These are phyloP conservation scores for Leccinum aurantiacum DNA, from an alignment of 768 basidiomycete species.

Conservation along the genomic window DNA sequence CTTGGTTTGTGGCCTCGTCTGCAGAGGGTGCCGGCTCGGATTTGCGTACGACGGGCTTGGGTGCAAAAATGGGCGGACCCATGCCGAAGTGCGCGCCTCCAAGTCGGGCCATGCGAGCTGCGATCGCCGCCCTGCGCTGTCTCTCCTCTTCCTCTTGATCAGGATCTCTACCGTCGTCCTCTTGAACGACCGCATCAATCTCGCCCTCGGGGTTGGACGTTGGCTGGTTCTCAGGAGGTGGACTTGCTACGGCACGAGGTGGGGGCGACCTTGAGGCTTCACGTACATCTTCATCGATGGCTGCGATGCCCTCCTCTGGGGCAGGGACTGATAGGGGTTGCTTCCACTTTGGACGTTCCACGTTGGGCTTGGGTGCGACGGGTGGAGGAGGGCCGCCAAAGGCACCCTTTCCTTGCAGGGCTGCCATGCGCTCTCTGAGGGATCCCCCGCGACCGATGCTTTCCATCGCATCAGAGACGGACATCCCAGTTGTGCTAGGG, in stretches of 20 bases:
- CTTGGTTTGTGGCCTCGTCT: conserved; percentile 24
- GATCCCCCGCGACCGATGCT: conserved; percentile 79
- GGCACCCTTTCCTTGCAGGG: conserved; percentile 79
- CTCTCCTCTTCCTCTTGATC: conserved; percentile 69
- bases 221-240: conserved; percentile 15
- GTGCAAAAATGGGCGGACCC: conserved; percentile 70
- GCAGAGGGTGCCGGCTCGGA: conserved; percentile 18
- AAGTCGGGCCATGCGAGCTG: conserved; percentile 89
- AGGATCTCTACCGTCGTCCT: conserved; percentile 26
- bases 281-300: conserved; percentile 20
- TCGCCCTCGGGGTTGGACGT: conserved; percentile 32
- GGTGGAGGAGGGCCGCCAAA: conserved; percentile 60
- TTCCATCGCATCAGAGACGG: conserved; percentile 83
- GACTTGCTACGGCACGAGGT: conserved; percentile 20
- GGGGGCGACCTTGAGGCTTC: conserved; percentile 38
- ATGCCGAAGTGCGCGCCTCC: conserved; percentile 85
- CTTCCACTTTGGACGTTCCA: conserved; percentile 85
- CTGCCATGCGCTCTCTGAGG: conserved; percentile 94
- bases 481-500: conserved; percentile 51
- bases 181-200: conserved; percentile 26
- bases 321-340: conserved; percentile 59
- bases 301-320: conserved; percentile 33
- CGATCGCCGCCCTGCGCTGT: conserved; percentile 81
- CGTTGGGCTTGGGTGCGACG: conserved; percentile 46
- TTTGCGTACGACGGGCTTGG: conserved; percentile 45